Base-by-base conservation (phyloP, 768 basidiomycete species). In the Kwoniella sp. region DNA sequence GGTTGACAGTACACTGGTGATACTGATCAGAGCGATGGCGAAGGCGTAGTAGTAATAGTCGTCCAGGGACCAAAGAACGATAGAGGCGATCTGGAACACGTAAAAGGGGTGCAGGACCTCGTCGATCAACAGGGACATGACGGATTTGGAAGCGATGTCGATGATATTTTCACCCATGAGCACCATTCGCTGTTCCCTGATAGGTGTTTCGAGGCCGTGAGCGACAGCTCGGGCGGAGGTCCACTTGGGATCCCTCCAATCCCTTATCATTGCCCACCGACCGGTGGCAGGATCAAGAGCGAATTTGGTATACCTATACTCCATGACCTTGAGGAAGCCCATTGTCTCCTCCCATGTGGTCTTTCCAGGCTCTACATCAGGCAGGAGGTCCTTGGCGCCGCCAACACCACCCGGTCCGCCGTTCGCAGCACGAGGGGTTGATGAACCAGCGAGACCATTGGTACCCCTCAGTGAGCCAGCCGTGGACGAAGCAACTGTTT, bases 81-180 rank as follows among this genome's bases (percentile, higher is more conserved):
- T 87, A 60, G 90, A 95, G 43, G 89, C 89, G 60, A 96, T 84
- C 79, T 99, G 95, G 69, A 99, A 99, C 48, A 99, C 86, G 70
- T 96, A 98, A 75, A 98, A 98, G 0, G 95, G 95, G 69, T 98
- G 93, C 32, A 98, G 85, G 38, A 95, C 83, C 80, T 98, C 95
- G 60, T 96, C 91, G 17, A 96, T 76, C 6, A 98, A 78, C 3
- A 99, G 79, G 14, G 82, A 78, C 3, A 83, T 51, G 10, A 85
- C 82, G 0, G 88, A 84, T 74, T 95, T 96, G 2, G 83, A 88
- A 64, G 87, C 84, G 37, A 99, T 86, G 63, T 98, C 88, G 56
- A 99, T 87, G 39, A 85, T 77, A 67, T 99, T 99, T 20, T 76
- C 75, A 1, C 88, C 91, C 72, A 95, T 96, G 20, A 99, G 67